Evolutionary conservation across 441 rosid genomes (phyloP), one percentile per base, ranked within the genome.

Genomic region (Bocquillonia castaneifolia): DNA sequence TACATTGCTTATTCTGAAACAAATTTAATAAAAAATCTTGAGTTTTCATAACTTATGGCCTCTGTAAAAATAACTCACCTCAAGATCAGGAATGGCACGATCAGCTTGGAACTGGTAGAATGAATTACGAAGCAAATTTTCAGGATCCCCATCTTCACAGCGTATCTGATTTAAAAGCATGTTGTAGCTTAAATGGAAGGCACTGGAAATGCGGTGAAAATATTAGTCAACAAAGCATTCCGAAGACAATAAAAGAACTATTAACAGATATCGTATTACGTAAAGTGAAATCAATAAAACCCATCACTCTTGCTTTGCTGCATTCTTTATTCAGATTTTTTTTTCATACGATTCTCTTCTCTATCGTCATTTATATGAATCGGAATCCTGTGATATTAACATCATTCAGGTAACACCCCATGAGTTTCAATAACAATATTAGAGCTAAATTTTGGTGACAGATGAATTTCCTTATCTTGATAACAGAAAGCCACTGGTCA

Each of bases 101-200:
- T 94, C 98, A 45, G 98, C 94, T 84, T 94, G 99, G 76, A 94
- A 94, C 81, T 94, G 99, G 80, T 86, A 94, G 83, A 94, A 92
- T 9, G 99, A 94, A 80, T 94, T 85, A 39, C 98, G 92, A 36
- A 94, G 90, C 85, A 94, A 84, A 80, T 89, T 92, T 83, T 94
- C 98, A 73, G 98, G 98, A 83, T 92, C 81, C 56, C 96, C 96
- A 52, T 92, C 98, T 88, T 92, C 99, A 82, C 84, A 82, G 28
- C 97, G 86, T 81, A 92, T 66, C 85, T 94, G 99, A 83, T 94
- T 94, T 80, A 94, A 81, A 77, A 94, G 96, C 97, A 92, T 94
- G 82, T 94, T 94, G 85, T 94, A 92, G 83, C 93, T 94, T 72
- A 94, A 80, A 86, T 92, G 99, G 81, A 94, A 92, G 55, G 97